Conservation (phyloP, 2,329 filamentous ascomycete genomes). For the Exophiala aquamarina region DNA sequence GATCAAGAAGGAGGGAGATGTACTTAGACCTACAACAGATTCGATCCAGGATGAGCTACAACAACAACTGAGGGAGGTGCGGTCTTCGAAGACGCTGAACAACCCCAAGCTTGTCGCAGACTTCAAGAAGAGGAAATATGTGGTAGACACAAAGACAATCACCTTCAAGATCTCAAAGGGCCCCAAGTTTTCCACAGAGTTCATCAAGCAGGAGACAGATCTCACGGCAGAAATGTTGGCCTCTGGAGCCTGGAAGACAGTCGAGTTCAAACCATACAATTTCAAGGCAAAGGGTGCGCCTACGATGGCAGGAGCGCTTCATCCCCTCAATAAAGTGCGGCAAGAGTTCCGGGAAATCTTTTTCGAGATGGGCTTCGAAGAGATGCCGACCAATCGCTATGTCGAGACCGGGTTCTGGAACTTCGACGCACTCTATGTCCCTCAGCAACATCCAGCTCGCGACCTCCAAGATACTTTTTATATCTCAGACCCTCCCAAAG, state of each 20-base stretch:
- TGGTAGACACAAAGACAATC: conserved; percentile 80
- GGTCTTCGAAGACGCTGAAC: conserved; percentile 65
- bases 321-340: conserved; percentile 84
- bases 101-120: conserved; percentile 78
- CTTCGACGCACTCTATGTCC: conserved; percentile 94
- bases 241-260: conserved; percentile 85
- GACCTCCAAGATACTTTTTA: conserved; percentile 99
- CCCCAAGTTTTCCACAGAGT: conserved; percentile 81
- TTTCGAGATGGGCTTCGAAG: conserved; percentile 98
- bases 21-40: conserved; percentile 59
- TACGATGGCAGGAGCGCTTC: conserved; percentile 50
- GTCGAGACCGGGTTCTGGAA: conserved; percentile 99
- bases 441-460: conserved; percentile 94
- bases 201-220: conserved; percentile 91
- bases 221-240: conserved; percentile 90
- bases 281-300: conserved; percentile 66
- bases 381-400: conserved; percentile 93
- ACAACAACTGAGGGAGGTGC: conserved; percentile 71
- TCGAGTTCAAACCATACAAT: conserved; percentile 82
- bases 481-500: conserved; percentile 81
- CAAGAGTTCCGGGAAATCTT: conserved; percentile 97
- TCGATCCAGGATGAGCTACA: conserved; percentile 78
- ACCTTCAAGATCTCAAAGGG: conserved; percentile 83
- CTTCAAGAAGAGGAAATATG: conserved; percentile 87
- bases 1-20: conserved; percentile 64